Evolutionary conservation across 2,329 filamentous ascomycete genomes (phyloP), one percentile per base, ranked within the genome.

Genomic region (Lomentospora prolificans): DNA sequence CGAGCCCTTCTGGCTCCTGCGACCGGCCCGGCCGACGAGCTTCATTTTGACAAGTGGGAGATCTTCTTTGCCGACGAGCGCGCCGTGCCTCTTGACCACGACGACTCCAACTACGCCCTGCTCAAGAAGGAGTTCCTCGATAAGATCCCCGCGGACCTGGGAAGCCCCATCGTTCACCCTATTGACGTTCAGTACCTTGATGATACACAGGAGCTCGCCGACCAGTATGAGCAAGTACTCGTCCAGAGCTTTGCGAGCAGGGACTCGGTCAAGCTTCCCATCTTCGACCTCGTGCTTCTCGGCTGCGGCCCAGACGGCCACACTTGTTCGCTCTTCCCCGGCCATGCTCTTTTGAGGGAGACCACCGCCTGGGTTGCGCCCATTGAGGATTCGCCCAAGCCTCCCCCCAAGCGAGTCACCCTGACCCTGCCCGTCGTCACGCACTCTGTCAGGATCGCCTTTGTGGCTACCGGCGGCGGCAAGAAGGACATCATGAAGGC

Each of bases 41-140:
- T 91, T 62, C 77, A 87, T 64, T 96, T 95, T 72, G 76, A 79
- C 68, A 90, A 89, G 70, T 99, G 94, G 94, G 89, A 97, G 66
- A 89, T 99, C 67, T 99, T 97, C 79, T 97, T 96, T 72, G 92
- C 92, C 67, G 94, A 99, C 69, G 94, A 99, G 78, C 89, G 94
- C 66, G 89, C 89, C 63, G 94, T 97, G 55, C 88, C 94, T 22
- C 85, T 96, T 63, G 85, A 94, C 70, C 87, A 97, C 73, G 80
- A 83, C 61, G 92, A 99, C 75, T 96, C 90, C 75, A 99, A 97
- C 75, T 96, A 96, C 74, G 83, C 77, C 59, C 82, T 96, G 48
- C 75, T 97, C 63, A 94, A 96, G 76, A 76, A 83, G 51, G 90
- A 96, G 73, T 78, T 96, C 53, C 78, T 99, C 60, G 86, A 91